phyloP scores from a whole-genome alignment of 129 eudicot genomes.

The carrot (Daucus carota) region DNA sequence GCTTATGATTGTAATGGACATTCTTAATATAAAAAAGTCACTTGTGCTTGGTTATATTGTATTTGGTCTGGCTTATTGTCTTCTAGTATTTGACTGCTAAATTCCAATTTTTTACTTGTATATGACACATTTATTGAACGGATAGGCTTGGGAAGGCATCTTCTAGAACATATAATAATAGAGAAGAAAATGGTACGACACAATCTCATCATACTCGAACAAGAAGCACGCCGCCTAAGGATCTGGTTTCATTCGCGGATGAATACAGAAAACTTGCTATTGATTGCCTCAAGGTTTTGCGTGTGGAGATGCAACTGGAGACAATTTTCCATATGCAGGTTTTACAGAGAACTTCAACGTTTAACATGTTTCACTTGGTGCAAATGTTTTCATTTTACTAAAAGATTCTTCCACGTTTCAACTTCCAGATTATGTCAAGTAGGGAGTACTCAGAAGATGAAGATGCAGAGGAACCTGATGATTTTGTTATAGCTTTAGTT shows the following conservation, averaged over 20 bases:
- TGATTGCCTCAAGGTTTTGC: constrained; percentile 96
- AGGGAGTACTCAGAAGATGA: constrained; percentile 90
- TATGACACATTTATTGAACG: not conserved
- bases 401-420: constrained; percentile 3
- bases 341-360: constrained; percentile 11
- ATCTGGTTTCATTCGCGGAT: constrained; percentile 84
- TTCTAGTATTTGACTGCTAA: not conserved
- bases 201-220: constrained; percentile 46
- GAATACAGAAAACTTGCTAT: constrained; percentile 91
- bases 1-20: not conserved
- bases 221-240: constrained; percentile 62
- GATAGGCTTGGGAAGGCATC: constrained; percentile 76
- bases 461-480: constrained; percentile 99
- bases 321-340: constrained; percentile 96
- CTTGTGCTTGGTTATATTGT: not conserved
- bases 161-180: constrained; percentile 39
- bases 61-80: not conserved
- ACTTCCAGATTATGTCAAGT: constrained; percentile 66
- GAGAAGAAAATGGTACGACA: constrained; percentile 36
- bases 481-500: constrained; percentile 76
- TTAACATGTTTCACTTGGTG: not conserved
- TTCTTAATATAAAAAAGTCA: too few species aligned
- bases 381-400: not conserved
- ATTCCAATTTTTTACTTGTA: not conserved
- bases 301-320: constrained; percentile 92